phyloP scores from a whole-genome alignment of 495 filamentous ascomycete species.

The Parathielavia hyrcaniae region DNA sequence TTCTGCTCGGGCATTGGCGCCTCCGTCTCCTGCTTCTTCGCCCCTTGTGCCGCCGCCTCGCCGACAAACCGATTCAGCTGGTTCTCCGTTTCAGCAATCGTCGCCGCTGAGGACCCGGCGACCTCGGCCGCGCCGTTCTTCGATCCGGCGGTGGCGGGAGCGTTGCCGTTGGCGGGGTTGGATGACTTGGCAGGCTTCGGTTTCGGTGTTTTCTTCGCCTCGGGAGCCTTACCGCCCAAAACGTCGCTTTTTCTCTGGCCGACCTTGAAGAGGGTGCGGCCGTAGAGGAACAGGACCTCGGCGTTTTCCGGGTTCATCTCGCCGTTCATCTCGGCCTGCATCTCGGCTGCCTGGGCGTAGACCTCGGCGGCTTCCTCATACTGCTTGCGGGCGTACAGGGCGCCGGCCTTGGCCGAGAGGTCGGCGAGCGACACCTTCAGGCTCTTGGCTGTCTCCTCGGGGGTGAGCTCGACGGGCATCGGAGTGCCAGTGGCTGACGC shows the following conservation, averaged over 20 bases:
- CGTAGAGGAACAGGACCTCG: constrained; percentile 88
- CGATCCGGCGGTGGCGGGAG: constrained; percentile 20
- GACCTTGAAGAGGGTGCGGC: constrained; percentile 84
- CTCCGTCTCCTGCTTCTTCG: constrained; percentile 34
- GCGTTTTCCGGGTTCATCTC: constrained; percentile 86
- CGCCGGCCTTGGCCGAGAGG: constrained; percentile 49
- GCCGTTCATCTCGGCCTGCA: constrained; percentile 87
- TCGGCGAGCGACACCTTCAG: constrained; percentile 54
- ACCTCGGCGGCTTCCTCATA: constrained; percentile 76
- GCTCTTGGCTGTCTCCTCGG: constrained; percentile 39
- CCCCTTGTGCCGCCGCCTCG: constrained; percentile 33
- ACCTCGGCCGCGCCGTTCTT: constrained; percentile 31
- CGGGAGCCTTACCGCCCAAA: constrained; percentile 72
- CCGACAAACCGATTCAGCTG: constrained; percentile 49
- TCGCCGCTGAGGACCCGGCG: constrained; percentile 20
- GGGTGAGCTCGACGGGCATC: constrained; percentile 34
- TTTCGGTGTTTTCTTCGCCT: constrained; percentile 46
- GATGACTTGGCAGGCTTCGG: constrained; percentile 29
- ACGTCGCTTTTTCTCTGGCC: constrained; percentile 93
- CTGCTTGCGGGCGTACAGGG: constrained; percentile 73
- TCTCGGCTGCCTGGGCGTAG: constrained; percentile 79
- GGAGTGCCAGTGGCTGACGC: constrained; percentile 27
- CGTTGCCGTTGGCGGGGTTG: constrained; percentile 19
- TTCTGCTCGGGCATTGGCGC: constrained; percentile 33
- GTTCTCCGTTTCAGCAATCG: constrained; percentile 25